phyloP scores from a whole-genome alignment of 2,329 filamentous ascomycete genomes.

The Nigrospora osmanthi region DNA sequence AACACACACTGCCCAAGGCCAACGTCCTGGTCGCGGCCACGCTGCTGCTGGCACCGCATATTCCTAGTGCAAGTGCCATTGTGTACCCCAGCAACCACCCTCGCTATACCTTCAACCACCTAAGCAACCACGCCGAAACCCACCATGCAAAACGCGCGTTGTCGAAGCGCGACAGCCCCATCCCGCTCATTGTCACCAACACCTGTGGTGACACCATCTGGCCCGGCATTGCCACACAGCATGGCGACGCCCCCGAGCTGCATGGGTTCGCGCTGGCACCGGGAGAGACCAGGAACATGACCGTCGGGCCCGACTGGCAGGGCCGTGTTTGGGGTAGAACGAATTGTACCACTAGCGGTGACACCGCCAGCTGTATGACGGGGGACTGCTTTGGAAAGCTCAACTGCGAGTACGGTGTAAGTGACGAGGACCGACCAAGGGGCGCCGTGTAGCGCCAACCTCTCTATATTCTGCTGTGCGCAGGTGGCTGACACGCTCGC shows the following conservation, averaged over 20 bases:
- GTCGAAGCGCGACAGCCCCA: constrained; percentile 18
- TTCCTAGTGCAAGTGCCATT: constrained; percentile 9
- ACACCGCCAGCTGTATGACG: constrained; percentile 62
- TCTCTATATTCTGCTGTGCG: not conserved
- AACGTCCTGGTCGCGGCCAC: not conserved
- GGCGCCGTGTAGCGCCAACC: not conserved
- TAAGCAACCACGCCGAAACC: constrained; percentile 10
- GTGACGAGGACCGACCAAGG: constrained; percentile 18
- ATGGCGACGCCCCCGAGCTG: constrained; percentile 57
- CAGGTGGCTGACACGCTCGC: constrained; percentile 1
- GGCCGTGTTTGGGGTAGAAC: constrained; percentile 78
- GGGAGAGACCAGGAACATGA: constrained; percentile 51
- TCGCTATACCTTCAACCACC: constrained; percentile 20
- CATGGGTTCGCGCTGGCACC: constrained; percentile 61
- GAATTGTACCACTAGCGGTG: constrained; percentile 68
- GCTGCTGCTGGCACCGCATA: constrained; percentile 8
- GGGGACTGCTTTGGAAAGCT: constrained; percentile 69
- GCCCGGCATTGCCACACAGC: constrained; percentile 68
- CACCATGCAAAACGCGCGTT: constrained; percentile 13
- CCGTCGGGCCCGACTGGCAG: constrained; percentile 68
- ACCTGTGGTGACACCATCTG: constrained; percentile 64
- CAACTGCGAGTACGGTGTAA: constrained; percentile 61
- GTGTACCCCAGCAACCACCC: constrained; percentile 21
- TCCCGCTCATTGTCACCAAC: constrained; percentile 64
- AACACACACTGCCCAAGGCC: no score